phyloP scores from a whole-genome alignment of 2,329 filamentous ascomycete species.

The Pyrenophora tritici-repentis region DNA sequence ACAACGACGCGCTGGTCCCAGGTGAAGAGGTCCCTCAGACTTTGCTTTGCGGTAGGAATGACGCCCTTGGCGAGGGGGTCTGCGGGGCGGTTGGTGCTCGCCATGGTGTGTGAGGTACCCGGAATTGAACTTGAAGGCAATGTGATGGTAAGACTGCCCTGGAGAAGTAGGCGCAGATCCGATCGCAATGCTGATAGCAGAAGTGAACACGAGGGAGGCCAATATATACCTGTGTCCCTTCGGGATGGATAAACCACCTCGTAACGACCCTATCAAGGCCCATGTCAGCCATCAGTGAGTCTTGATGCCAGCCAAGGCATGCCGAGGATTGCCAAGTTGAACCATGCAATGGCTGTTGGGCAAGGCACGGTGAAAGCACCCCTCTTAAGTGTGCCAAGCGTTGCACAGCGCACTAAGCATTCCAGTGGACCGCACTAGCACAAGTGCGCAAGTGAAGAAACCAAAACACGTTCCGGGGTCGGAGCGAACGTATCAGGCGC shows the following conservation, averaged over 20 bases:
- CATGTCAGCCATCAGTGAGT: constrained; percentile 27
- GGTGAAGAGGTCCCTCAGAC: constrained; percentile 67
- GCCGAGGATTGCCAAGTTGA: constrained; percentile 30
- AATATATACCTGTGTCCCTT: constrained; percentile 26
- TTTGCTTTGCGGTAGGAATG: constrained; percentile 67
- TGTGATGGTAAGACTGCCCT: constrained; percentile 7
- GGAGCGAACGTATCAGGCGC: constrained; percentile 24
- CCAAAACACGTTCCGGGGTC: constrained; percentile 18
- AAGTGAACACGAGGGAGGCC: constrained; percentile 9
- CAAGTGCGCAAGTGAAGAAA: constrained; percentile 25
- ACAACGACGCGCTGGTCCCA: constrained; percentile 76
- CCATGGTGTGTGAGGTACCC: constrained; percentile 29
- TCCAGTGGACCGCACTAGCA: constrained; percentile 16
- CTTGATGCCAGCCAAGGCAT: constrained; percentile 37
- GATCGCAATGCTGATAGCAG: constrained; percentile 17
- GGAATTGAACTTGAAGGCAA: constrained; percentile 10
- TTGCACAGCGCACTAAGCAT: constrained; percentile 35
- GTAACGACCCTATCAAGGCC: constrained; percentile 19
- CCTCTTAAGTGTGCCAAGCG: constrained; percentile 29
- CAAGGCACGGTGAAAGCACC: constrained; percentile 27
- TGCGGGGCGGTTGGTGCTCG: constrained; percentile 56
- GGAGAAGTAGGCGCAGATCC: constrained; percentile 22
- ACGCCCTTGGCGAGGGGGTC: constrained; percentile 71
- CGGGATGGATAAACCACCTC: constrained; percentile 16
- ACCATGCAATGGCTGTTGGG: constrained; percentile 28